Percentiles rank a stretch among this genome's conserved stretches.
Evolutionary conservation across 1,284 basidiomycete species (phyloP).

Genomic region (Vanrija humicola): DNA sequence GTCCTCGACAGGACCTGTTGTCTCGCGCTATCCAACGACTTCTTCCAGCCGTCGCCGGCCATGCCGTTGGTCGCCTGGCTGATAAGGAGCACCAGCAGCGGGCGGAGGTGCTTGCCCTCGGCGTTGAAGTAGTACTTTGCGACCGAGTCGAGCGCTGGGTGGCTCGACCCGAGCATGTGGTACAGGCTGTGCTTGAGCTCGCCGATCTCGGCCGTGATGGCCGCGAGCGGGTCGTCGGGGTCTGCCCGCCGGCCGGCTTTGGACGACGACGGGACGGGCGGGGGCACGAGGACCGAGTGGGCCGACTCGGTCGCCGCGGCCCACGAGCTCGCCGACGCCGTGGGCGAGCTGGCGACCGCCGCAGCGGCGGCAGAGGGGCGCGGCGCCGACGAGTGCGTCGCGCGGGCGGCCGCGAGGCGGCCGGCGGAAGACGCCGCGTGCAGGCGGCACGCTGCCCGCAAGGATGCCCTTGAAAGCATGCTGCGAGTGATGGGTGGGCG

Average conservation of each 20-base stretch:
- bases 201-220: conserved; percentile 67
- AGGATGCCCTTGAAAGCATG: conserved; percentile 17
- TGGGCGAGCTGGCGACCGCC: not conserved
- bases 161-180: conserved; percentile 77
- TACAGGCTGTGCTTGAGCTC: conserved; percentile 72
- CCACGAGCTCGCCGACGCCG: conserved; percentile 29
- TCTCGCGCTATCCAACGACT: not conserved
- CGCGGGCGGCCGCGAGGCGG: not conserved
- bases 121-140: conserved; percentile 92
- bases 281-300: conserved; percentile 35
- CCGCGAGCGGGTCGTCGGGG: conserved; percentile 35
- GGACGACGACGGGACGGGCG: conserved; percentile 11
- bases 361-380: conserved; percentile 6
- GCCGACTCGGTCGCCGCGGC: conserved; percentile 45
- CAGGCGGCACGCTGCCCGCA: conserved; percentile 1
- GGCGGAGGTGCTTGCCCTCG: conserved; percentile 77
- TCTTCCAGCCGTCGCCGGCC: conserved; percentile 46
- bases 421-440: not conserved
- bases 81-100: conserved; percentile 85
- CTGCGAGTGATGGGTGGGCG: not conserved
- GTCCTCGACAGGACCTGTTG: conserved; percentile 1
- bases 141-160: conserved; percentile 79
- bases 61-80: conserved; percentile 84
- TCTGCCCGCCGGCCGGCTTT: not conserved
- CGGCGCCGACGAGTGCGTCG: conserved; percentile 13